These are phyloP conservation scores for Hyphopichia khmerensis DNA, from an alignment of 1,139 yeast species.

Conservation along the genomic window DNA sequence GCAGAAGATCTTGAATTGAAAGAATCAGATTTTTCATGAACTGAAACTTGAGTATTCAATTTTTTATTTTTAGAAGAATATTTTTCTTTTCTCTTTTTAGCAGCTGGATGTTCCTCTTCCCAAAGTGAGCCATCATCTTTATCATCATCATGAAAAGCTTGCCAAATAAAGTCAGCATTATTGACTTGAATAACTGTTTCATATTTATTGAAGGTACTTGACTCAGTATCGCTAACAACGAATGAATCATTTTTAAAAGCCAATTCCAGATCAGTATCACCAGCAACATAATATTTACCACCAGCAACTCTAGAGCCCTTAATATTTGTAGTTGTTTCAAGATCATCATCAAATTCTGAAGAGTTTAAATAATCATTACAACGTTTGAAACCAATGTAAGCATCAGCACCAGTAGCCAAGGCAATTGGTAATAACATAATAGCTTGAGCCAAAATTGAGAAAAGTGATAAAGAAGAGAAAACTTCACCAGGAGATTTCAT, in stretches of 20 bases:
- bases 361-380: slow-evolving; percentile 44
- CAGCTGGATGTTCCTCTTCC: slow-evolving; percentile 16
- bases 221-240: slow-evolving; percentile 6
- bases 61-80: slow-evolving; percentile 8
- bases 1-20: slow-evolving; percentile 10
- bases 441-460: slow-evolving; percentile 50
- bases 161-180: slow-evolving; percentile 38
- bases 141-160: slow-evolving; percentile 28
- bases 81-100: slow-evolving; percentile 16
- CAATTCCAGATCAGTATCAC: slow-evolving; percentile 16
- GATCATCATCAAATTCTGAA: slow-evolving; percentile 31
- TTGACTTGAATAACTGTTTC: slow-evolving; percentile 23
- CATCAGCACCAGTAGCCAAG: slow-evolving; percentile 54
- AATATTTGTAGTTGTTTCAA: slow-evolving; percentile 10
- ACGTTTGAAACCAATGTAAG: slow-evolving; percentile 49
- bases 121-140: slow-evolving; percentile 21
- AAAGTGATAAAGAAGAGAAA: slow-evolving; percentile 52
- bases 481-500: slow-evolving; percentile 44
- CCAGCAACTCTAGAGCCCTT: neutral
- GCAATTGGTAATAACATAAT: slow-evolving; percentile 56
- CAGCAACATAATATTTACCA: slow-evolving; percentile 18
- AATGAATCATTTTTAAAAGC: slow-evolving; percentile 11
- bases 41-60: slow-evolving; percentile 3
- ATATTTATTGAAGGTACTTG: slow-evolving; percentile 3
- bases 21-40: slow-evolving; percentile 1